Conservation (phyloP, 1,284 basidiomycete species). For the Golubevia pallescens region DNA sequence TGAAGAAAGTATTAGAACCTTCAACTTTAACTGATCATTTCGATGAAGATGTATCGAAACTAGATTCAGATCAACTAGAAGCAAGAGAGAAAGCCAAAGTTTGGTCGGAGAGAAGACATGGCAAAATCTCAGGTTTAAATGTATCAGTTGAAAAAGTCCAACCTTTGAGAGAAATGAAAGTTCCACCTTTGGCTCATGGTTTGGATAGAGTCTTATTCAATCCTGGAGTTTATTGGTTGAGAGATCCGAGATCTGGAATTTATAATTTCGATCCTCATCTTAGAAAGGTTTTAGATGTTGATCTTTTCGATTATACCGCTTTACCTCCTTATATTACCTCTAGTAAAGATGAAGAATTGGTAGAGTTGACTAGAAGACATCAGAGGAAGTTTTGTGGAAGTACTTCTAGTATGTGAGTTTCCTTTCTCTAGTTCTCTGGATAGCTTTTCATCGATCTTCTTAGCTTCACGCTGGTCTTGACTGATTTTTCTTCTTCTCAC, state of each 20-base stretch:
- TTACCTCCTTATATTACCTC: conserved; percentile 59
- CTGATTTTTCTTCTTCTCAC: neutral
- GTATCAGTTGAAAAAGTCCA: conserved; percentile 13
- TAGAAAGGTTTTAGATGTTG: conserved; percentile 52
- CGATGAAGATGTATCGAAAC: neutral
- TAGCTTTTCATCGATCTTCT: neutral
- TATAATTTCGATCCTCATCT: conserved; percentile 58
- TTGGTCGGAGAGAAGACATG: neutral
- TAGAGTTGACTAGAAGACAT: conserved; percentile 34
- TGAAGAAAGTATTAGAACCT: neutral
- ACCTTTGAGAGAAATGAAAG: conserved; percentile 55
- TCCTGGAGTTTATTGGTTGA: conserved; percentile 58
- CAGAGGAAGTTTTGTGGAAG: conserved; percentile 46
- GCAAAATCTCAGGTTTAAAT: neutral
- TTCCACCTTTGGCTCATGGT: conserved; percentile 51
- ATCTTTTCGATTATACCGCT: conserved; percentile 60
- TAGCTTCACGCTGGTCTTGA: neutral
- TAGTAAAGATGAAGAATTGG: conserved; percentile 47
- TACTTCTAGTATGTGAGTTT: conserved; percentile 43
- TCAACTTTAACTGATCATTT: neutral
- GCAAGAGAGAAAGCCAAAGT: neutral
- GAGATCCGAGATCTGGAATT: conserved; percentile 49
- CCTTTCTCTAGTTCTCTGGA: no score
- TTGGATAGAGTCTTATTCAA: conserved; percentile 32
- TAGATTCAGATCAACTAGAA: neutral